Conservation (phyloP, 2,329 filamentous ascomycete genomes). For the Aureobasidium sp. region DNA sequence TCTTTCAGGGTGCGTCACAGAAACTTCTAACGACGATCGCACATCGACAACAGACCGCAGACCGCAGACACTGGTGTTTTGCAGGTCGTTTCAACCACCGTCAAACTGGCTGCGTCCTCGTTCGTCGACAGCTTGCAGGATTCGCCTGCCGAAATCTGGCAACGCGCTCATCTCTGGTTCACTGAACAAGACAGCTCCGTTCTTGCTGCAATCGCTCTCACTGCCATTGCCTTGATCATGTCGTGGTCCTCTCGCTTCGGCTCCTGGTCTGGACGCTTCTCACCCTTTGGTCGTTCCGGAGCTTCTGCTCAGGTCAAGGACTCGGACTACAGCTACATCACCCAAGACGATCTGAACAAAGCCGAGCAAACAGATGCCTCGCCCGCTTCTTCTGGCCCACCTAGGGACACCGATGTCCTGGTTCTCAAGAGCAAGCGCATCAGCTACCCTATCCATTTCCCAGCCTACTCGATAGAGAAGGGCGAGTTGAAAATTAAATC, state of each 20-base stretch:
- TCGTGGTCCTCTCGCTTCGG: constrained; percentile 43
- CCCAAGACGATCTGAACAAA: constrained; percentile 59
- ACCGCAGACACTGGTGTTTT: background rate
- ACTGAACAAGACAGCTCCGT: constrained; percentile 26
- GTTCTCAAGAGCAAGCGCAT: constrained; percentile 61
- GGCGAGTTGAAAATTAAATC: constrained; percentile 62
- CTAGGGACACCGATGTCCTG: constrained; percentile 61
- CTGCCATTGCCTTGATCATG: constrained; percentile 37
- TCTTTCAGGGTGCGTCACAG: background rate
- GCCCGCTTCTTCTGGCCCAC: constrained; percentile 32
- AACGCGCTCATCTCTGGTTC: constrained; percentile 23
- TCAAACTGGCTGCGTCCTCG: constrained; percentile 12
- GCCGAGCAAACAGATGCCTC: constrained; percentile 22
- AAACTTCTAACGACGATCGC: constrained; percentile 5
- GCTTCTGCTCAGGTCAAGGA: constrained; percentile 57
- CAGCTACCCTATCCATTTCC: constrained; percentile 64
- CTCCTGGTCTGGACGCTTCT: constrained; percentile 41
- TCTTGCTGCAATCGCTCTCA: constrained; percentile 22
- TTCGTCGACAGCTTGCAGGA: background rate
- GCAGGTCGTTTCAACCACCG: constrained; percentile 4
- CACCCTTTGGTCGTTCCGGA: constrained; percentile 40
- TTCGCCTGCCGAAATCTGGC: background rate
- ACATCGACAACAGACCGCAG: background rate
- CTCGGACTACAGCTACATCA: constrained; percentile 75
- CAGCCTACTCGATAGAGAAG: constrained; percentile 67